Evolutionary conservation across 2,329 filamentous ascomycete genomes (phyloP).

Genomic region (Clarireedia monteithiana): DNA sequence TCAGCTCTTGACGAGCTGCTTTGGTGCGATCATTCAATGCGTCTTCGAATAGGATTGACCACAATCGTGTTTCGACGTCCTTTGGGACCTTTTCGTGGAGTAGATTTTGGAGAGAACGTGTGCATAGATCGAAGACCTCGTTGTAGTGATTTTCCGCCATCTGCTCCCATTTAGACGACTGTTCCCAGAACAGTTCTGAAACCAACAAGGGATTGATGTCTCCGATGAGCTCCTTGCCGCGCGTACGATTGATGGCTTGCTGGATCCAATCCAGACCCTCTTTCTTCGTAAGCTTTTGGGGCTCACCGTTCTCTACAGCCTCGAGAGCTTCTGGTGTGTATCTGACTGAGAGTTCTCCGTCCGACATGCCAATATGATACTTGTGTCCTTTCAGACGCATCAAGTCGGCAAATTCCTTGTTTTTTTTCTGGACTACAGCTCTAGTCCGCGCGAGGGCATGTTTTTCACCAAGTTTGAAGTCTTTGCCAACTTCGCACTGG

Average conservation of each 20-base stretch:
- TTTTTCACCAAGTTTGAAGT: conserved; percentile 14
- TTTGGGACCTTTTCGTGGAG: conserved; percentile 3
- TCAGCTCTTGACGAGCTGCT: not conserved
- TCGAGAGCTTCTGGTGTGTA: not conserved
- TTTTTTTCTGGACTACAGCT: conserved; percentile 27
- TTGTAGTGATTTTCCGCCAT: conserved; percentile 24
- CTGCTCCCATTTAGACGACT: conserved; percentile 30
- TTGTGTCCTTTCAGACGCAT: conserved; percentile 26
- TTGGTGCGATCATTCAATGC: not conserved
- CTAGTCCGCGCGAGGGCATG: conserved; percentile 21
- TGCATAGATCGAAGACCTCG: conserved; percentile 14
- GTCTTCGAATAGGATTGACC: conserved; percentile 1
- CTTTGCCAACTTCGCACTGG: conserved; percentile 2
- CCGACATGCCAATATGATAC: conserved; percentile 20
- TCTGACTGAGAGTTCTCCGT: not conserved
- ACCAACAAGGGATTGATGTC: conserved; percentile 34
- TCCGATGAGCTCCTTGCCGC: conserved; percentile 32
- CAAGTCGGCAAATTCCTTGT: conserved; percentile 22
- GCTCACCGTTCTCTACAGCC: conserved; percentile 9
- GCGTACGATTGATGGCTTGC: conserved; percentile 15
- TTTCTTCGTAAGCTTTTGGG: conserved; percentile 17
- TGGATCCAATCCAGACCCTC: conserved; percentile 22
- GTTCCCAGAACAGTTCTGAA: conserved; percentile 34
- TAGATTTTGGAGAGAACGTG: not conserved
- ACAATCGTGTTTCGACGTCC: conserved; percentile 4